Evolutionary conservation across 805 yeast species (phyloP).

Genomic region (Candida boidinii): DNA sequence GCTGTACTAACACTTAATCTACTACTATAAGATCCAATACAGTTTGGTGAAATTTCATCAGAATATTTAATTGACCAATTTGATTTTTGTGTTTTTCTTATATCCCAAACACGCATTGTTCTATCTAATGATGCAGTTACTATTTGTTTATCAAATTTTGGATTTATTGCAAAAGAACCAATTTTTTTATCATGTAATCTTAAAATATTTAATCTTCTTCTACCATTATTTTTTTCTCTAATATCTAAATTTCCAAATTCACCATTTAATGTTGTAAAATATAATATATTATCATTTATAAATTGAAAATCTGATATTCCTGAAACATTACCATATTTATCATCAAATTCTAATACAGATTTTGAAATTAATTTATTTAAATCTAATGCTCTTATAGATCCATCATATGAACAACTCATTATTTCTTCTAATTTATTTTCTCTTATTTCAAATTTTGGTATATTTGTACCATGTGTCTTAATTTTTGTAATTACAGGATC

Average conservation of each 20-base stretch:
- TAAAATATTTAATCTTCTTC: conserved; percentile 25
- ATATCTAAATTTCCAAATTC: conserved; percentile 69
- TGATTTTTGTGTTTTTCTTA: conserved; percentile 42
- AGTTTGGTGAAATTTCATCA: conserved; percentile 35
- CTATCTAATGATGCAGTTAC: conserved; percentile 90
- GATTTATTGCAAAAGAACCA: conserved; percentile 82
- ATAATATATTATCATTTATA: conserved; percentile 48
- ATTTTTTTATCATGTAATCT: conserved; percentile 84
- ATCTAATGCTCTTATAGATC: conserved; percentile 70
- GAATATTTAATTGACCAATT: conserved; percentile 54
- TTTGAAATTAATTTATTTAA: conserved; percentile 48
- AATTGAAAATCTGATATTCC: conserved; percentile 74
- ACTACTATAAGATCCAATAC: conserved; percentile 56
- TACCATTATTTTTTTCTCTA: conserved; percentile 31
- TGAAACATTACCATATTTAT: conserved; percentile 41
- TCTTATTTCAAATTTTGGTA: conserved; percentile 45
- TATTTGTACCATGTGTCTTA: conserved; percentile 67
- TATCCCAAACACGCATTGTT: conserved; percentile 79
- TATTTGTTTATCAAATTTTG: conserved; percentile 51
- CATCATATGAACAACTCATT: conserved; percentile 77
- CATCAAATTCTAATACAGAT: conserved; percentile 51
- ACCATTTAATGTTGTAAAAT: conserved; percentile 74
- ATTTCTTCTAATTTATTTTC: conserved; percentile 45
- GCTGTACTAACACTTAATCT: conserved; percentile 77
- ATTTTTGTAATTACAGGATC: conserved; percentile 53